Evolutionary conservation across 805 yeast genomes (phyloP).

Genomic region (Cyberlindnera maritima): DNA sequence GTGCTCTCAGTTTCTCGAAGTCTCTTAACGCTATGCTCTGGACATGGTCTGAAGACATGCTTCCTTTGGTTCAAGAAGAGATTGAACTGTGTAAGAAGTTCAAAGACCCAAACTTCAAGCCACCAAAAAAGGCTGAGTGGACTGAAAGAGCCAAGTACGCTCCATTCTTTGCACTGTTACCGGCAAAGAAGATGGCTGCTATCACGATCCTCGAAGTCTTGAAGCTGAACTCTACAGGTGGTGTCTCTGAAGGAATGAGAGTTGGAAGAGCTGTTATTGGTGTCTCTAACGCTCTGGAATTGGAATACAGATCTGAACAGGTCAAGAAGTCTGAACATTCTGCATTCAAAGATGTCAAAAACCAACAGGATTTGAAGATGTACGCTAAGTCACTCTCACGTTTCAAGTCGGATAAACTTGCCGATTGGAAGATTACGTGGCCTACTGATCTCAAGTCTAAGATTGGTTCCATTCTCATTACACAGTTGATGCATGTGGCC

Average conservation of each 20-base stretch:
- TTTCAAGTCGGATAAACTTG: slow-evolving; percentile 36
- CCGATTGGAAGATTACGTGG: slow-evolving; percentile 46
- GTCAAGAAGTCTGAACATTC: slow-evolving; percentile 56
- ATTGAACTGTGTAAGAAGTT: slow-evolving; percentile 51
- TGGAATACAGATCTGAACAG: slow-evolving; percentile 75
- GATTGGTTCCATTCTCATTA: slow-evolving; percentile 76
- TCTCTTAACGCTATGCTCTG: slow-evolving; percentile 73
- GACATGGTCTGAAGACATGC: slow-evolving; percentile 77
- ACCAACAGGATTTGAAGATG: slow-evolving; percentile 31
- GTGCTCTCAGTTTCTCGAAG: slow-evolving; percentile 50
- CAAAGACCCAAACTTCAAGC: slow-evolving; percentile 20
- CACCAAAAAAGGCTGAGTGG: slow-evolving; percentile 29
- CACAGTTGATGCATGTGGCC: slow-evolving; percentile 77
- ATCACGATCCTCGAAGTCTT: slow-evolving; percentile 81
- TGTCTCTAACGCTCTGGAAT: slow-evolving; percentile 81
- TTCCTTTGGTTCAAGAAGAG: slow-evolving; percentile 70
- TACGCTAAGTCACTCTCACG: slow-evolving; percentile 26
- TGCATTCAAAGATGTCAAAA: slow-evolving; percentile 48
- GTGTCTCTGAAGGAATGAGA: slow-evolving; percentile 76
- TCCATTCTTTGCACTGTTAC: slow-evolving; percentile 69
- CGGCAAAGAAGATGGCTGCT: slow-evolving; percentile 78
- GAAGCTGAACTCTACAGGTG: slow-evolving; percentile 71
- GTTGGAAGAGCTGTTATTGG: slow-evolving; percentile 78
- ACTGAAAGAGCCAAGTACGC: slow-evolving; percentile 57
- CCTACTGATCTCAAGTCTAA: slow-evolving; percentile 58